Percentiles rank a stretch among this genome's conserved stretches.
Evolutionary conservation across 352 stramenopile species (phyloP).

Genomic region (Globisporangium cylindrosporum): DNA sequence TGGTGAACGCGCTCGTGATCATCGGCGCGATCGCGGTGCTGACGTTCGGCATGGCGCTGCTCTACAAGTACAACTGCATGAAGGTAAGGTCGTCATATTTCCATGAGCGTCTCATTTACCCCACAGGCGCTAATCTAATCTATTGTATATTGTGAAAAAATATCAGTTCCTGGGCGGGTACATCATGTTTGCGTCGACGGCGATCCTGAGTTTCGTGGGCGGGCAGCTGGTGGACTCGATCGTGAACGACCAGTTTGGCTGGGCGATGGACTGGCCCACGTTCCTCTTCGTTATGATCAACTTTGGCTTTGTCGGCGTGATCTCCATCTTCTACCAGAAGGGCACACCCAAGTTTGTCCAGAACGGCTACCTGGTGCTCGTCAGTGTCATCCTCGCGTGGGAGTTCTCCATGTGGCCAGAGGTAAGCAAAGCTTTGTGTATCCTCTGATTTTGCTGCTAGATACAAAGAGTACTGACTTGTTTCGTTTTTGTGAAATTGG

Average conservation of each 20-base stretch:
- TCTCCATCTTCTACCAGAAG: conserved; percentile 91
- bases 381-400: conserved; percentile 97
- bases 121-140: neutral
- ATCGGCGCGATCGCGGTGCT: conserved; percentile 80
- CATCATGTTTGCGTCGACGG: conserved; percentile 88
- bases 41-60: conserved; percentile 87
- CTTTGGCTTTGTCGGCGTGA: conserved; percentile 86
- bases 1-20: conserved; percentile 89
- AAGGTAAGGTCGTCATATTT: conserved; percentile 27
- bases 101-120: neutral
- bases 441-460: too few species aligned
- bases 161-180: conserved; percentile 71
- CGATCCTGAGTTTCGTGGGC: conserved; percentile 85
- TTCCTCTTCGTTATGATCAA: conserved; percentile 91
- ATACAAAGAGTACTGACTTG: neutral
- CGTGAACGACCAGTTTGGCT: conserved; percentile 69
- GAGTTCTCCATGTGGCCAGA: conserved; percentile 96
- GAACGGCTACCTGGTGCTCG: conserved; percentile 93
- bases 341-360: conserved; percentile 83
- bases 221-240: conserved; percentile 83
- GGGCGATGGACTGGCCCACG: conserved; percentile 68
- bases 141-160: neutral
- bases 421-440: conserved; percentile 44
- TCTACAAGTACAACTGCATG: conserved; percentile 90
- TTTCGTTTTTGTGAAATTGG: neutral